A percentile compares a stretch with the other conserved stretches of the same genome.
phyloP scores from a whole-genome alignment of 345 rosid genomes.

The rapeseed (Brassica napus) region Da-Ae NC_063444.1:49983501-49984000 shows the following conservation, averaged over 20 bases:
- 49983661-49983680: slow-evolving; percentile 95
- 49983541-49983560: slow-evolving; percentile 99
- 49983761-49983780: slow-evolving; percentile 49
- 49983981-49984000: slow-evolving; percentile 98
- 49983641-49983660: slow-evolving; percentile 86
- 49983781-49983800: slow-evolving; percentile 98
- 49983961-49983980: slow-evolving; percentile 93
- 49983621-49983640: slow-evolving; percentile 53
- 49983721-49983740: not conserved
- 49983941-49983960: slow-evolving; percentile 97
- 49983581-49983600: slow-evolving; percentile 11
- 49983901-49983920: slow-evolving; percentile 1
- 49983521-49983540: slow-evolving; percentile 91
- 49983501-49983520: slow-evolving; percentile 95
- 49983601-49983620: slow-evolving; percentile 4
- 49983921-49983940: slow-evolving; percentile 84
- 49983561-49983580: slow-evolving; percentile 8
- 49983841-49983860: slow-evolving; percentile 5
- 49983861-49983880: not conserved
- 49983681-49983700: slow-evolving; percentile 79
- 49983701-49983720: slow-evolving; percentile 33
- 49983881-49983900: not conserved
- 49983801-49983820: slow-evolving; percentile 86
- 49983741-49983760: slow-evolving; percentile 1
- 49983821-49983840: slow-evolving; percentile 95